phyloP scores from a whole-genome alignment of 2,329 filamentous ascomycete genomes.

The Fusarium globosum region DNA sequence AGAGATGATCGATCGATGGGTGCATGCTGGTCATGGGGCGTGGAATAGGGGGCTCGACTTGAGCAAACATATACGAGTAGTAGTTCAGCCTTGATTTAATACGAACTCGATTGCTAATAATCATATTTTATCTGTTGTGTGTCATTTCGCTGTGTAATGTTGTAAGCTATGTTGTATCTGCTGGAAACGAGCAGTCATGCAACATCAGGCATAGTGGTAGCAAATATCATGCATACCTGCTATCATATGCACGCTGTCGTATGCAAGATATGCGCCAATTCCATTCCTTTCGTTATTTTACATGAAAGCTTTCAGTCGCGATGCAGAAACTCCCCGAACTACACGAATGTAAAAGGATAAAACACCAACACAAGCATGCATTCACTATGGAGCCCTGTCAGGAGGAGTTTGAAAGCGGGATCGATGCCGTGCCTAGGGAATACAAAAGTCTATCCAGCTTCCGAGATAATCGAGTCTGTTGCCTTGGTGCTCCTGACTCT shows the following conservation, averaged over 20 bases:
- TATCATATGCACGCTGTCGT: background rate
- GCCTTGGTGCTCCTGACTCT: conserved; percentile 69
- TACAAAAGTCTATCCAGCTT: conserved; percentile 89
- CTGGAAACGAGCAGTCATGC: background rate
- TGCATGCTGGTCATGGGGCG: conserved; percentile 35
- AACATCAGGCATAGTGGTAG: background rate
- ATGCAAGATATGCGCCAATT: background rate
- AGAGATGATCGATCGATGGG: conserved; percentile 5
- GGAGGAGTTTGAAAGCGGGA: background rate
- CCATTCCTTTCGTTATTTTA: background rate
- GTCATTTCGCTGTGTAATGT: background rate
- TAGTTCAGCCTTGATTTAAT: conserved; percentile 16
- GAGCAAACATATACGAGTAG: conserved; percentile 11
- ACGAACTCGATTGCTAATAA: conserved; percentile 4
- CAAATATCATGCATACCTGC: conserved; percentile 9
- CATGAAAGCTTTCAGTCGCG: background rate
- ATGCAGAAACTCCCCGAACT: background rate
- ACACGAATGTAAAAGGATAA: background rate
- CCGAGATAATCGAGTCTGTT: conserved; percentile 83
- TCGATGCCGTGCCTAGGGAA: conserved; percentile 58
- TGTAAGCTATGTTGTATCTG: background rate
- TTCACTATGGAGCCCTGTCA: background rate
- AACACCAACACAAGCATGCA: background rate
- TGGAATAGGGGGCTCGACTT: conserved; percentile 6
- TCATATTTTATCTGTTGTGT: background rate